Conservation (phyloP, 352 stramenopile species). For the Phytopythium kandeliae region DNA sequence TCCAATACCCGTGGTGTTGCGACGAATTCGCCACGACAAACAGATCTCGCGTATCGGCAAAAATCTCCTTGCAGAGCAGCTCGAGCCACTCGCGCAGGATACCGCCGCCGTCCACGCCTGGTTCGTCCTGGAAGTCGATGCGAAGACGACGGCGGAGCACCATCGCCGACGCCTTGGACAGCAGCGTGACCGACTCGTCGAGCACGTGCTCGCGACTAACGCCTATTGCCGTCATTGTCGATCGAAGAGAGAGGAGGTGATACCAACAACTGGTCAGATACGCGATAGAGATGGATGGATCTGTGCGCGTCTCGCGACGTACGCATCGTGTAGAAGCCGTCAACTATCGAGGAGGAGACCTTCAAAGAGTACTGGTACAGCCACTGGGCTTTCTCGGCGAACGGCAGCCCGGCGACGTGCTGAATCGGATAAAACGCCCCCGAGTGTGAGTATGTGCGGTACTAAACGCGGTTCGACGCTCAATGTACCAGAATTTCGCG, state of each 20-base stretch:
- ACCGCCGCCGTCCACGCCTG: slow-evolving; percentile 66
- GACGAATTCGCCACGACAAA: slow-evolving; percentile 44
- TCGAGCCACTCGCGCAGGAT: slow-evolving; percentile 79
- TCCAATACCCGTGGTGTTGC: slow-evolving; percentile 56
- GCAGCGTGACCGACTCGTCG: slow-evolving; percentile 58
- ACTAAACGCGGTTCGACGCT: no score
- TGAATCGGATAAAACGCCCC: slow-evolving; percentile 7
- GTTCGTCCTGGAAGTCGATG: slow-evolving; percentile 82
- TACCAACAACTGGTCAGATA: no score
- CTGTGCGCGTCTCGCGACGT: no score
- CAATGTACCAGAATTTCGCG: slow-evolving; percentile 1
- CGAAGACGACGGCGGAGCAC: slow-evolving; percentile 65
- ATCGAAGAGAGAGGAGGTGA: no score
- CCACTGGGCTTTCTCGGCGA: slow-evolving; percentile 62
- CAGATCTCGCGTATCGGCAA: slow-evolving; percentile 37
- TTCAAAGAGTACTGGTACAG: slow-evolving; percentile 64
- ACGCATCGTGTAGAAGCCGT: slow-evolving; percentile 67
- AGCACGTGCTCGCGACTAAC: slow-evolving; percentile 63
- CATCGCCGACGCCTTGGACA: slow-evolving; percentile 38
- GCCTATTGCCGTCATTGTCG: no score
- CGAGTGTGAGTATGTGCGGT: background rate
- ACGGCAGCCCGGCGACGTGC: slow-evolving; percentile 33
- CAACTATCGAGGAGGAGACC: slow-evolving; percentile 39
- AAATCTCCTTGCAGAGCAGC: slow-evolving; percentile 64
- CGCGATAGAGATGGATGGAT: no score